A percentile compares a stretch with the other conserved stretches of the same genome.
These are phyloP conservation scores for Daldinia loculata DNA, from an alignment of 495 filamentous ascomycete species.

Conservation along the genomic window DNA sequence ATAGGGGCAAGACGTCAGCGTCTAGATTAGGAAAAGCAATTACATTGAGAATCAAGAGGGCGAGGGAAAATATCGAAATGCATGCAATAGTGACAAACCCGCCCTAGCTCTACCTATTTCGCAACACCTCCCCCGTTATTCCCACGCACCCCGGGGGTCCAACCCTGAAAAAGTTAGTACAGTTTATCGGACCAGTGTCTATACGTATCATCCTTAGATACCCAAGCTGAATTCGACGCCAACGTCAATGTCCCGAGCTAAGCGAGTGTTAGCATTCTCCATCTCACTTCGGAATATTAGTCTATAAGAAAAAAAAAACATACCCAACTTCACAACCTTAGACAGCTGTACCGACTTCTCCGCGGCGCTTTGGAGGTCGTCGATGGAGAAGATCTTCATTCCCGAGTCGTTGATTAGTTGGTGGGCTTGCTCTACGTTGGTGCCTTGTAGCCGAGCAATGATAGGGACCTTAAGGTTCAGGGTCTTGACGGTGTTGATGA, in stretches of 20 bases:
- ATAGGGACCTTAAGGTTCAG: constrained; percentile 97
- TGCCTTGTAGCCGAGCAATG: constrained; percentile 94
- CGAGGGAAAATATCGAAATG: constrained; percentile 33
- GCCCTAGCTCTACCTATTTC: constrained; percentile 43
- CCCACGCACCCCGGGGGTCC: constrained; percentile 19
- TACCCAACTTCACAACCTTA: constrained; percentile 98
- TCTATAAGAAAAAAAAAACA: constrained; percentile 41
- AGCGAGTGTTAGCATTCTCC: constrained; percentile 15
- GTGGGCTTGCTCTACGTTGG: constrained; percentile 96
- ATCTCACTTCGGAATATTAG: neutral
- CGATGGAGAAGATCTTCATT: constrained; percentile 99
- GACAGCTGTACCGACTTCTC: constrained; percentile 99
- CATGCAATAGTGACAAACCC: constrained; percentile 46
- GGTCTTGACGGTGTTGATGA: constrained; percentile 90
- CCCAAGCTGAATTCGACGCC: constrained; percentile 97
- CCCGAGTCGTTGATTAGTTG: constrained; percentile 97
- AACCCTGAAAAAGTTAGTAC: constrained; percentile 48
- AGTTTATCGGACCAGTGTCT: constrained; percentile 46
- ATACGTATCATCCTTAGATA: constrained; percentile 68
- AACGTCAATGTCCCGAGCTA: constrained; percentile 95
- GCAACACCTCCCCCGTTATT: constrained; percentile 39
- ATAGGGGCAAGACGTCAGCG: neutral
- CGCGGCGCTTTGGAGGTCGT: constrained; percentile 95
- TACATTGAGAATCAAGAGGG: constrained; percentile 26
- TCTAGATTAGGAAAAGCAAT: constrained; percentile 22